These are phyloP conservation scores for Celoporthe dispersa DNA, from an alignment of 2,329 filamentous ascomycete genomes.

Conservation along the genomic window DNA sequence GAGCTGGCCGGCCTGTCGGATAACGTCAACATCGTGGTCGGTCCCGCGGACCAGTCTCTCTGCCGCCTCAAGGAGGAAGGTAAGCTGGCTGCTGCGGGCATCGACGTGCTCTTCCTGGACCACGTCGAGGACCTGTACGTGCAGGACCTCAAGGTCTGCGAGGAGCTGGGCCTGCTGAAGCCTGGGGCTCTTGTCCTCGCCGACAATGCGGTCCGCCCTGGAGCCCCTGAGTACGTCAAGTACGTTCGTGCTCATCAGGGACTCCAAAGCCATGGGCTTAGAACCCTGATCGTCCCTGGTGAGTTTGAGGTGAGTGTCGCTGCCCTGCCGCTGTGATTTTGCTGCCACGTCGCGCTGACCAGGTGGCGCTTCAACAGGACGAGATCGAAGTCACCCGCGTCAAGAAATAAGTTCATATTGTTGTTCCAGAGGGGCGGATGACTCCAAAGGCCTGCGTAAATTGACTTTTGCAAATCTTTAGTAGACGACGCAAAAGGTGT, in stretches of 20 bases:
- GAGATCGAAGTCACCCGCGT: slow-evolving; percentile 18
- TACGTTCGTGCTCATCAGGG: slow-evolving; percentile 17
- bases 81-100: background rate
- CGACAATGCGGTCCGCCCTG: slow-evolving; percentile 13
- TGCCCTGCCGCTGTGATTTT: background rate
- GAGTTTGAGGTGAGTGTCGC: background rate
- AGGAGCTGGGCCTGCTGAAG: slow-evolving; percentile 14
- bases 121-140: slow-evolving; percentile 13
- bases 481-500: background rate
- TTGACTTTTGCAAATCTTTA: background rate
- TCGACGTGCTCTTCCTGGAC: slow-evolving; percentile 14
- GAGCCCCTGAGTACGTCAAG: slow-evolving; percentile 14
- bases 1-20: slow-evolving; percentile 9
- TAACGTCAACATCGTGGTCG: slow-evolving; percentile 7
- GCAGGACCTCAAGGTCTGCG: slow-evolving; percentile 11
- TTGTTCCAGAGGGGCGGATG: background rate
- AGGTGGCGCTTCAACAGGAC: background rate
- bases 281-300: background rate
- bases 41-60: background rate
- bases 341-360: background rate
- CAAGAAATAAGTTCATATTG: background rate
- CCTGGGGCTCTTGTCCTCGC: slow-evolving; percentile 6
- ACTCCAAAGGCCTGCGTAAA: background rate
- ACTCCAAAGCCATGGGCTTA: slow-evolving; percentile 3
- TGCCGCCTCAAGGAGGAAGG: slow-evolving; percentile 4